These are phyloP conservation scores for Fusarium musae DNA, from an alignment of 2,329 filamentous ascomycete species.

Conservation along the genomic window DNA sequence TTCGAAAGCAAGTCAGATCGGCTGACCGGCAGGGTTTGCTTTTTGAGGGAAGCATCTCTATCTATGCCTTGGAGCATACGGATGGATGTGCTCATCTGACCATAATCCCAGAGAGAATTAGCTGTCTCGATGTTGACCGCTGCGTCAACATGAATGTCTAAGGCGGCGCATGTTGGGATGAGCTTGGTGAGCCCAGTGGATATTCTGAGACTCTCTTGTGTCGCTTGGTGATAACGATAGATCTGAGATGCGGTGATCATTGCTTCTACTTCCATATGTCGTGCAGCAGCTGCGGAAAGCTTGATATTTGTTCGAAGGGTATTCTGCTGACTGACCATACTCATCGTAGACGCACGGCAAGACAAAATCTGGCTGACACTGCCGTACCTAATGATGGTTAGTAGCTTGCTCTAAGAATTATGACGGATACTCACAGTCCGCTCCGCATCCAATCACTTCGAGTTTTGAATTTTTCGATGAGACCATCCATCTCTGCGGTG, in stretches of 20 bases:
- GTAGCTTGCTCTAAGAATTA: neutral
- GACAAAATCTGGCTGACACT: constrained; percentile 85
- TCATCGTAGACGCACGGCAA: constrained; percentile 84
- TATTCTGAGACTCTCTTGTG: constrained; percentile 87
- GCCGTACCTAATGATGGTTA: constrained; percentile 65
- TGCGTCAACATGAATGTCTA: constrained; percentile 82
- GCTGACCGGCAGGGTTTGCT: constrained; percentile 77
- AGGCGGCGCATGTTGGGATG: constrained; percentile 71
- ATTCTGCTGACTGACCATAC: constrained; percentile 78
- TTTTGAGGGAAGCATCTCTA: constrained; percentile 66
- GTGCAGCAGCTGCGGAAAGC: constrained; percentile 71
- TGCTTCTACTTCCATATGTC: constrained; percentile 79
- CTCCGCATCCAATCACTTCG: constrained; percentile 84
- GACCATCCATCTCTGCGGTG: constrained; percentile 67
- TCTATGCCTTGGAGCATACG: constrained; percentile 84
- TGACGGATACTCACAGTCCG: constrained; percentile 69
- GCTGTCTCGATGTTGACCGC: constrained; percentile 85
- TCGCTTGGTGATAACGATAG: constrained; percentile 81
- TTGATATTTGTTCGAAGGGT: constrained; percentile 70
- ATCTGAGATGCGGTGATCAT: constrained; percentile 80
- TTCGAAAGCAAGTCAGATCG: constrained; percentile 85
- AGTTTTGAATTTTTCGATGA: constrained; percentile 71
- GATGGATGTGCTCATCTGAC: constrained; percentile 89
- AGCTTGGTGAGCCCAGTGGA: constrained; percentile 86
- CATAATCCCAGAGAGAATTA: constrained; percentile 92